phyloP scores from a whole-genome alignment of 345 rosid species.

The Turritis glabra region DNA sequence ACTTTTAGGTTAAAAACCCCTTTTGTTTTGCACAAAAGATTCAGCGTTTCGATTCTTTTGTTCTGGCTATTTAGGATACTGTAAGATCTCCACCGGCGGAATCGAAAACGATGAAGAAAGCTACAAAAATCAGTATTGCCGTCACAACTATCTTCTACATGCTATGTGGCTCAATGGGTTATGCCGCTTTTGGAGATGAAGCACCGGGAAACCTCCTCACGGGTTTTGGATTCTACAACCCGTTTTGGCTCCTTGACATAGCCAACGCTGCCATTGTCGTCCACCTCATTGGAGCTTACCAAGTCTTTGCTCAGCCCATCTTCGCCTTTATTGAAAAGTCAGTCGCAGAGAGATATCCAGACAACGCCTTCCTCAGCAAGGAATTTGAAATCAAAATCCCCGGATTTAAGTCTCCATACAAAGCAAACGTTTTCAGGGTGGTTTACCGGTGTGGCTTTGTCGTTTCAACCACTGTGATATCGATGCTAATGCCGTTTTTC shows the following conservation, averaged over 20 bases:
- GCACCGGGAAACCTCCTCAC: slow-evolving; percentile 79
- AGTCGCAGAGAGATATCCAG: slow-evolving; percentile 44
- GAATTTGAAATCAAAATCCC: slow-evolving; percentile 53
- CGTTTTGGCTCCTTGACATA: slow-evolving; percentile 72
- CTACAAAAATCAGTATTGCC: slow-evolving; percentile 41
- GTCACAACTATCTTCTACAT: slow-evolving; percentile 51
- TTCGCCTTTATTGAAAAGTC: slow-evolving; percentile 63
- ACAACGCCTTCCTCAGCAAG: slow-evolving; percentile 45
- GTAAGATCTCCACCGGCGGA: slow-evolving; percentile 52
- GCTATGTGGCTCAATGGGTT: slow-evolving; percentile 74
- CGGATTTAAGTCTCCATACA: slow-evolving; percentile 38
- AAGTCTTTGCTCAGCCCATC: slow-evolving; percentile 72
- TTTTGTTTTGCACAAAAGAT: background rate
- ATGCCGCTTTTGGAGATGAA: slow-evolving; percentile 68
- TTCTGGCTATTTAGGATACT: slow-evolving; percentile 34
- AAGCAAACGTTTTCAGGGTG: slow-evolving; percentile 58
- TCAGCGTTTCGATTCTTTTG: background rate
- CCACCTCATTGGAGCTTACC: slow-evolving; percentile 80
- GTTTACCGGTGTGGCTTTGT: slow-evolving; percentile 63
- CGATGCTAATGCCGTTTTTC: slow-evolving; percentile 78
- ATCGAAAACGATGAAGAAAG: slow-evolving; percentile 48
- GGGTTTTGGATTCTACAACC: slow-evolving; percentile 74
- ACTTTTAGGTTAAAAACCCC: background rate
- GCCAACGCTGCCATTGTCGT: slow-evolving; percentile 68
- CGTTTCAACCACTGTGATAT: slow-evolving; percentile 55